These are phyloP conservation scores for Candida loeiensis DNA, from an alignment of 805 yeast species.

Conservation along the genomic window DNA sequence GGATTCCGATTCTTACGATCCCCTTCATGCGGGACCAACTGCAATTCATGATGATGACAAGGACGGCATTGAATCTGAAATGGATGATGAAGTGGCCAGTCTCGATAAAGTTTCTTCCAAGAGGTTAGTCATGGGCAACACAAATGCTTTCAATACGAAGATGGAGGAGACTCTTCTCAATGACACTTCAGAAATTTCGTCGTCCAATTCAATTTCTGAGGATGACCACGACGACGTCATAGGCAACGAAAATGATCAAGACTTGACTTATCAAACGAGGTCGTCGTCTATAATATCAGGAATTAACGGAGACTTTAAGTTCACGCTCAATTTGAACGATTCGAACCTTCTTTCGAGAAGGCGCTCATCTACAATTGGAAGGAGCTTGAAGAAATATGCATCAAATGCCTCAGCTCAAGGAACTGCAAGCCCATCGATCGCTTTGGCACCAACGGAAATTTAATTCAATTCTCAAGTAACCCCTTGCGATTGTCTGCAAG, in stretches of 20 bases:
- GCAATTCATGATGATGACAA: neutral
- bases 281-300: slow-evolving; percentile 40
- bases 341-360: slow-evolving; percentile 62
- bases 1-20: slow-evolving; percentile 13
- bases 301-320: slow-evolving; percentile 40
- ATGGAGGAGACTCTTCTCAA: slow-evolving; percentile 4
- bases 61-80: slow-evolving; percentile 11
- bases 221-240: slow-evolving; percentile 18
- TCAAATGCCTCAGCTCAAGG: slow-evolving; percentile 7
- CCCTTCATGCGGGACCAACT: too few species aligned
- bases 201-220: slow-evolving; percentile 11
- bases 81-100: slow-evolving; percentile 13
- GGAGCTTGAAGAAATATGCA: slow-evolving; percentile 9
- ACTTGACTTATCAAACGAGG: slow-evolving; percentile 32
- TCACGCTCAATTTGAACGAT: slow-evolving; percentile 61
- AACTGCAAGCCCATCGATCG: neutral
- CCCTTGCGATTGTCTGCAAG: neutral
- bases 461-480: neutral
- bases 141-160: slow-evolving; percentile 5
- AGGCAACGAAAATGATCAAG: slow-evolving; percentile 15
- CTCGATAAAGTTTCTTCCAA: slow-evolving; percentile 7
- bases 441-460: slow-evolving; percentile 4
- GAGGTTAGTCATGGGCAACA: slow-evolving; percentile 1
- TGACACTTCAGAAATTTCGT: slow-evolving; percentile 13
- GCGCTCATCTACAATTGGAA: slow-evolving; percentile 28